Evolutionary conservation across 2,329 filamentous ascomycete genomes (phyloP), one percentile per base, ranked within the genome.

Genomic region (Xenosphaeropsis pyriputrescens): DNA sequence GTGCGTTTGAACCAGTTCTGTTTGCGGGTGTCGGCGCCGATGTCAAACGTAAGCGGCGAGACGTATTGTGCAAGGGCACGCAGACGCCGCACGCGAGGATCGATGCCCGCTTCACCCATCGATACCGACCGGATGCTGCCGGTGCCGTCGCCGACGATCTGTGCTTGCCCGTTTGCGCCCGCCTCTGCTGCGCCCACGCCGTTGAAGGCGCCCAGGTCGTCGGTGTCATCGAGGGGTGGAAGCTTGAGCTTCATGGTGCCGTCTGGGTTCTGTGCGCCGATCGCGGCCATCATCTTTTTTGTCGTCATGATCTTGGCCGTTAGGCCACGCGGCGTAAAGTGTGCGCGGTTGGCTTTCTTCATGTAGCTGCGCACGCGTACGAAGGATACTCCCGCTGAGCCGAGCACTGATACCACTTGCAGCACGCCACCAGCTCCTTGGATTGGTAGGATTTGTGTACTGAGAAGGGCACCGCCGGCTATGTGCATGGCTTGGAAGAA

Each of bases 401-500:
- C 40, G 7, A 40, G 11, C 29, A 47, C 43, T 6, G 44, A 45
- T 1, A 35, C 39, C 14, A 47, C 29, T 35, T 49, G 45, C 4
- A 52, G 34, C 7, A 49, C 43, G 5, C 42, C 42, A 2, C 47
- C 47, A 9, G 45, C 46, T 8, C 34, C 41, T 29, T 49, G 43
- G 2, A 47, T 39, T 2, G 47, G 49, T 1, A 48, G 36, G 15
- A 52, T 39, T 36, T 49, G 45, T 5, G 44, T 39, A 5, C 44
- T 39, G 5, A 43, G 34, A 35, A 54, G 45, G 14, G 42, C 38
- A 2, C 42, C 43, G 4, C 51, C 50, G 3, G 43, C 45, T 4
- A 49, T 34, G 22, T 47, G 41, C 6, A 45, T 39, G 8, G 41
- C 40, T 41, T 54, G 45, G 39, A 51, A 48, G 39, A 48, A 41